These are phyloP conservation scores for Hericium erinaceus DNA, from an alignment of 768 basidiomycete species.

Conservation along the genomic window DNA sequence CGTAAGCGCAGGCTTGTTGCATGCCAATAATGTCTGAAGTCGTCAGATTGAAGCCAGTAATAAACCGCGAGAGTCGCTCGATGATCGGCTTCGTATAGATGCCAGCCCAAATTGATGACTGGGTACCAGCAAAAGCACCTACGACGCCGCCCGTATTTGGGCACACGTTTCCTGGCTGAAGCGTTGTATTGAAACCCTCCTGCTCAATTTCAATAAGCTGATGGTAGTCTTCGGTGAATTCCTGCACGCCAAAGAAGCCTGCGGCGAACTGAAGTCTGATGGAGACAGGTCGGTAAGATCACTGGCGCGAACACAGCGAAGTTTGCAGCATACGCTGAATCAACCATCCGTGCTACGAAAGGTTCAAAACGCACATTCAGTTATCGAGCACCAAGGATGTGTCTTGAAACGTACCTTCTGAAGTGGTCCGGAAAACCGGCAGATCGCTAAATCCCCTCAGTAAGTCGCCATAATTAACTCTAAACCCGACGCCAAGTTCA, in stretches of 20 bases:
- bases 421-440: conserved; percentile 39
- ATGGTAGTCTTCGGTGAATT: conserved; percentile 32
- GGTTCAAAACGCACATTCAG: neutral
- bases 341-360: conserved; percentile 21
- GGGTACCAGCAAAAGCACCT: conserved; percentile 16
- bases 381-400: conserved; percentile 15
- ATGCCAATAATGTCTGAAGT: conserved; percentile 22
- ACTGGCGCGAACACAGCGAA: conserved; percentile 16
- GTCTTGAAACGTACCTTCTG: conserved; percentile 22
- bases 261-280: conserved; percentile 36
- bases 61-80: conserved; percentile 22
- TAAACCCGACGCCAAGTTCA: conserved; percentile 33
- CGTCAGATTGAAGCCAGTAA: conserved; percentile 24
- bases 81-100: conserved; percentile 30
- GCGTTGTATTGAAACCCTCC: conserved; percentile 36
- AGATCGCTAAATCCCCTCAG: conserved; percentile 31
- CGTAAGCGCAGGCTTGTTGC: conserved; percentile 31
- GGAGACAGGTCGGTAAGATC: conserved; percentile 4
- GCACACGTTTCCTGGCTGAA: conserved; percentile 31
- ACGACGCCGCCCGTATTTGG: conserved; percentile 20
- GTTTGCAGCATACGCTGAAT: conserved; percentile 18
- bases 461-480: conserved; percentile 36
- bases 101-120: conserved; percentile 26
- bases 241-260: conserved; percentile 38
- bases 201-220: conserved; percentile 38